These are phyloP conservation scores for Jatropha multifida DNA, from an alignment of 441 rosid genomes.

Conservation along the genomic window DNA sequence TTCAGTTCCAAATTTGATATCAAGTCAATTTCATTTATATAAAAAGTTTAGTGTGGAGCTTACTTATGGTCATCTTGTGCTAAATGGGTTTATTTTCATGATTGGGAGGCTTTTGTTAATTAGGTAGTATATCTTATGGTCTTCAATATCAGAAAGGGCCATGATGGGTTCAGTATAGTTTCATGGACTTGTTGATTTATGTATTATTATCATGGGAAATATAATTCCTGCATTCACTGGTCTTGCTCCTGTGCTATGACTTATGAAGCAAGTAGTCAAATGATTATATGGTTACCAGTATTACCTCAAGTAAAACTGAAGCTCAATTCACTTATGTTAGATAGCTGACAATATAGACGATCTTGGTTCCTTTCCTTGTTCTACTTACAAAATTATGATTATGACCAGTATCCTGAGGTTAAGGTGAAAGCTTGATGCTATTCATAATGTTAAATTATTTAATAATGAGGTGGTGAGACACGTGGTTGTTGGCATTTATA, in stretches of 20 bases:
- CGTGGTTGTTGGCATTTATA: neutral
- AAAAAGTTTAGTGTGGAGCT: neutral
- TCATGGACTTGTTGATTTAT: neutral
- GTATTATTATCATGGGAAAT: conserved; percentile 1
- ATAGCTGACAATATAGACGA: neutral
- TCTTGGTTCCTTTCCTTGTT: conserved; percentile 2
- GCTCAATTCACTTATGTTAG: neutral
- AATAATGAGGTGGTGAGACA: too few relatives aligned
- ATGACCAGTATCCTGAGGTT: neutral
- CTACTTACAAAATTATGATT: neutral
- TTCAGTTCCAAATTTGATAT: too few relatives aligned
- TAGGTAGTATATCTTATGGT: neutral
- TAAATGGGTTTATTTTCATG: neutral
- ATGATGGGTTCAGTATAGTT: neutral
- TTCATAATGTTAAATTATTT: neutral
- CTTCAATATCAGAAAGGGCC: too few relatives aligned
- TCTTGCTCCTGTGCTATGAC: too few relatives aligned
- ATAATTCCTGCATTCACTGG: too few relatives aligned
- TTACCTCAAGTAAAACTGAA: neutral
- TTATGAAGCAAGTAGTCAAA: too few relatives aligned
- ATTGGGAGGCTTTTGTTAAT: neutral
- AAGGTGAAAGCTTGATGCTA: neutral
- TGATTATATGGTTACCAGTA: neutral
- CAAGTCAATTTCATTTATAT: too few relatives aligned
- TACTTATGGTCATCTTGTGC: too few relatives aligned